phyloP scores from a whole-genome alignment of 257 asterid genomes.

The Rubia yunnanensis region DNA sequence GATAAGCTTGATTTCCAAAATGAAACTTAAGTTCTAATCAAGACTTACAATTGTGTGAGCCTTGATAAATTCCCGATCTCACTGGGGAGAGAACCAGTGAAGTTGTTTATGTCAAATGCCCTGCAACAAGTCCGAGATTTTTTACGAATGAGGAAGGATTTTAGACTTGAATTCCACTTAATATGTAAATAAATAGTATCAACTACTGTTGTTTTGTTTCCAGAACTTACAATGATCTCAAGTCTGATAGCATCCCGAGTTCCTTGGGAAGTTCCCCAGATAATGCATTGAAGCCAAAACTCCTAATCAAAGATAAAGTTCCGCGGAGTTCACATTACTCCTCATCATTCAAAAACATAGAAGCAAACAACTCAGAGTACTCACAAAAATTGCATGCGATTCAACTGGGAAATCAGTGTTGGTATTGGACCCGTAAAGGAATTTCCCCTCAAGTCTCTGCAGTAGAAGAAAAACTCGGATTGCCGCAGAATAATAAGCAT shows the following conservation, averaged over 20 bases:
- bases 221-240: constrained; percentile 44
- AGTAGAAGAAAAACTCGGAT: not conserved
- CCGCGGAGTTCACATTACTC: not conserved
- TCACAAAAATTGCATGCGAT: constrained; percentile 62
- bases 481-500: not conserved
- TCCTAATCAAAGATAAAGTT: constrained; percentile 24
- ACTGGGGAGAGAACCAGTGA: constrained; percentile 73
- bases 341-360: not conserved
- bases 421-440: constrained; percentile 54
- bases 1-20: not conserved
- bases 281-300: constrained; percentile 43
- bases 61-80: constrained; percentile 55
- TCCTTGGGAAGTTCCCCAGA: constrained; percentile 70
- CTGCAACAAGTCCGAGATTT: constrained; percentile 20
- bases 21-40: not conserved
- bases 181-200: not conserved
- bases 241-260: constrained; percentile 51
- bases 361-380: constrained; percentile 3
- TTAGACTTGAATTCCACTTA: not conserved
- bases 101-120: constrained; percentile 46
- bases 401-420: constrained; percentile 43
- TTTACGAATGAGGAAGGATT: not conserved
- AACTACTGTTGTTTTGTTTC: not conserved
- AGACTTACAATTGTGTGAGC: constrained; percentile 46
- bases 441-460: constrained; percentile 54